Base-by-base conservation (phyloP, 1,284 basidiomycete species). In the Leccinum glutinopallens region DNA sequence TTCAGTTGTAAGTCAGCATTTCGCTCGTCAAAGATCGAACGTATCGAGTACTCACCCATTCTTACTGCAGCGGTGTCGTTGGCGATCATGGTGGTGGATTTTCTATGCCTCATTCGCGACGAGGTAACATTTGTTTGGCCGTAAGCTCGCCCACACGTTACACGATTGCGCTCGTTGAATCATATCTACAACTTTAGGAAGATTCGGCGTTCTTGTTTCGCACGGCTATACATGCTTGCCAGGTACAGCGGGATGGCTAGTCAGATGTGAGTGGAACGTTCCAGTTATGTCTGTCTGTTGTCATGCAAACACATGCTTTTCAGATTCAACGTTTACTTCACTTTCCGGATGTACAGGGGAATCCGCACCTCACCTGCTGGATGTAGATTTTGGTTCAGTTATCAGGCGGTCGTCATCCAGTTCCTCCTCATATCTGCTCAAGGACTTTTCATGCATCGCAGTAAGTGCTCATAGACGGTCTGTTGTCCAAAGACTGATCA, bases 161-260 rank as follows among this genome's bases (percentile, higher is more conserved):
- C 12, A 39, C 10, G 9, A 8, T 8, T 15, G 8, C 8, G 37
- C 35, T 17, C 4, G 8, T 58, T 41, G 15, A 58, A 39, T 35
- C n/a, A n/a, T 41, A 4, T 29, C 25, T 17, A 17, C 35, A n/a
- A 58, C 12, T 54, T 19, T 49, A 63, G 67, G n/a, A 60, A 43
- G 13, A 12, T 66, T 29, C 29, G 58, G 13, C 39, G 55, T 35
- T 60, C 55, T 25, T 62, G 58, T 63, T 55, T 59, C 22, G 58
- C 64, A 15, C 53, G 54, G 29, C 9, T 59, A 19, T 68, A 68
- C 33, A 4, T 68, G 1, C 4, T 64, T 13, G 22, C 59, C 33
- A 66, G 67, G 53, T 68, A 68, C 57, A 15, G n/a, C 12, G 67
- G 67, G 3, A 29, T 68, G 46, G 60, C 35, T 6, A 61, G 64